phyloP scores from a whole-genome alignment of 768 basidiomycete species.

The Amyloporia xantha region DNA sequence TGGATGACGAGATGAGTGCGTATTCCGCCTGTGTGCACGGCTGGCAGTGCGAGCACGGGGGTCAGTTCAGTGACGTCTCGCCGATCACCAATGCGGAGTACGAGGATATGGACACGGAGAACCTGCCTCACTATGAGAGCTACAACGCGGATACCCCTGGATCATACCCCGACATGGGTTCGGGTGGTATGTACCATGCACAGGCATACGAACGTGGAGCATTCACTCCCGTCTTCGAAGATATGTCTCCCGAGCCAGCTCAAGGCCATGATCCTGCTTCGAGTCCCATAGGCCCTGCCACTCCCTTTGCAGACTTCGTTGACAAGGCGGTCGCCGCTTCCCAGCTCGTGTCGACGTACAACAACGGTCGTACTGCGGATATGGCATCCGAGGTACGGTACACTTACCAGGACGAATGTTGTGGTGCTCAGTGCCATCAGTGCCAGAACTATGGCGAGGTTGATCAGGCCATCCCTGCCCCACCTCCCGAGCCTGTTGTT shows the following conservation, averaged over 20 bases:
- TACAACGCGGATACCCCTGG: constrained; percentile 3
- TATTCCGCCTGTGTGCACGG: constrained; percentile 26
- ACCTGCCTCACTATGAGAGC: constrained; percentile 2
- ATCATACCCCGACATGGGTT: constrained; percentile 2
- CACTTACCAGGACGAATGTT: constrained; percentile 19
- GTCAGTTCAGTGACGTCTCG: constrained; percentile 29
- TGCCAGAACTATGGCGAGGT: constrained; percentile 16
- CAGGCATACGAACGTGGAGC: constrained; percentile 30
- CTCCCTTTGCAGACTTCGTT: constrained; percentile 71
- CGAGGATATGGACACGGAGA: constrained; percentile 24
- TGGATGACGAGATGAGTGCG: constrained; percentile 41
- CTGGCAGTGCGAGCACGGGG: constrained; percentile 30
- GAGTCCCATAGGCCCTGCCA: constrained; percentile 68
- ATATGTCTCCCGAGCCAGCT: constrained; percentile 51
- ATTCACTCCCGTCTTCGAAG: constrained; percentile 50
- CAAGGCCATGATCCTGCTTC: constrained; percentile 48
- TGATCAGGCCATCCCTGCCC: constrained; percentile 26
- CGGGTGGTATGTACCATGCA: neutral
- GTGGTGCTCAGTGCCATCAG: constrained; percentile 23
- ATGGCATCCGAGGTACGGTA: constrained; percentile 9
- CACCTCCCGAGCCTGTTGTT: constrained; percentile 35
- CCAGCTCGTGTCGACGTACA: constrained; percentile 6
- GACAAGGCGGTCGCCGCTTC: constrained; percentile 59
- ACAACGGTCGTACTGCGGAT: constrained; percentile 2
- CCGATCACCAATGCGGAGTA: constrained; percentile 19